These are phyloP conservation scores for Yamadazyma siamensis DNA, from an alignment of 1,139 yeast genomes.

Conservation along the genomic window DNA sequence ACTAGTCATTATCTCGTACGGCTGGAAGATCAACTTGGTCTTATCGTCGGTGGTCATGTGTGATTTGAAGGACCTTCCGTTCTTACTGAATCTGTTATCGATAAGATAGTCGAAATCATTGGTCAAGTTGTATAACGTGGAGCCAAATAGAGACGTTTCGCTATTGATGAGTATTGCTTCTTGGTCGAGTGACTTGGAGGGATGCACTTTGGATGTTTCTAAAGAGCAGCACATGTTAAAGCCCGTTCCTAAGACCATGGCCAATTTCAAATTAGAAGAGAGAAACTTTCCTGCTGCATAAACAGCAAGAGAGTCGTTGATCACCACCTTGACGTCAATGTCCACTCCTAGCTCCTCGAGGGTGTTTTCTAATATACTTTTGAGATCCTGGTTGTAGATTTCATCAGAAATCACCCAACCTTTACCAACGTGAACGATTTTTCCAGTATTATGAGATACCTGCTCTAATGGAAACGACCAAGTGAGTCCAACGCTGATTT, in stretches of 20 bases:
- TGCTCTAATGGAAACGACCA: slow-evolving; percentile 59
- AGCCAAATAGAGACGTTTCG: slow-evolving; percentile 43
- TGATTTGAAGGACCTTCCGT: slow-evolving; percentile 21
- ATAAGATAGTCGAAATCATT: slow-evolving; percentile 40
- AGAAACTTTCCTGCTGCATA: slow-evolving; percentile 44
- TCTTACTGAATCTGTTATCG: slow-evolving; percentile 12
- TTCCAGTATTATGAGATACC: slow-evolving; percentile 42
- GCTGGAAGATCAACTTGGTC: slow-evolving; percentile 42
- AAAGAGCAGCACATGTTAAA: slow-evolving; percentile 42
- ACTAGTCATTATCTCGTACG: slow-evolving; percentile 51
- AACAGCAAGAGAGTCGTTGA: slow-evolving; percentile 47
- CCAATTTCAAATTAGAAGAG: slow-evolving; percentile 35
- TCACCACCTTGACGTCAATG: slow-evolving; percentile 32
- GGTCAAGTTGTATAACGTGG: slow-evolving; percentile 26
- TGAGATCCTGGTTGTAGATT: slow-evolving; percentile 39
- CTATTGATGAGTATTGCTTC: slow-evolving; percentile 31
- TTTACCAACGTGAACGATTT: slow-evolving; percentile 45
- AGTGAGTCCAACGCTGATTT: slow-evolving; percentile 42
- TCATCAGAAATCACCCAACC: slow-evolving; percentile 47
- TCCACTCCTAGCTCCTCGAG: slow-evolving; percentile 19
- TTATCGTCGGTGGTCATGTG: slow-evolving; percentile 31
- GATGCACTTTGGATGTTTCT: slow-evolving; percentile 19
- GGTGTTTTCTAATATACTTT: slow-evolving; percentile 34
- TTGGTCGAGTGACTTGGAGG: slow-evolving; percentile 21
- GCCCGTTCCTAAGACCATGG: slow-evolving; percentile 48